A percentile compares a stretch with the other conserved stretches of the same genome.
Conservation (phyloP, 164 flowering plant genomes). For the Annona cherimola region DNA sequence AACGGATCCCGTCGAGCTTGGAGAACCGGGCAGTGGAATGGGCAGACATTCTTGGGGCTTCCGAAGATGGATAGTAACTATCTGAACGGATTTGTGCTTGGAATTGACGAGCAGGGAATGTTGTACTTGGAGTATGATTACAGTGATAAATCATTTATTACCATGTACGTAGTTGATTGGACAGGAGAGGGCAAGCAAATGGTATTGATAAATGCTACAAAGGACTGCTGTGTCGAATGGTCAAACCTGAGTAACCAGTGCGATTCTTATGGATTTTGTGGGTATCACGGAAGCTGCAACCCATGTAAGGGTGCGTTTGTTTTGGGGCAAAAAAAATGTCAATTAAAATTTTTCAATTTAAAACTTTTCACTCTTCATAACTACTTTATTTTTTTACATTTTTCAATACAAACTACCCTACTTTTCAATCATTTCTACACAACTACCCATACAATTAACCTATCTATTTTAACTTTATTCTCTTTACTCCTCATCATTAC, state of each 20-base stretch:
- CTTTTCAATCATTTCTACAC: too few species aligned
- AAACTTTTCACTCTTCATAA: too few species aligned
- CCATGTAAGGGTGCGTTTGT: too few species aligned
- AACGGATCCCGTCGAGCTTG: not conserved
- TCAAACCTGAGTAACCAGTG: not conserved
- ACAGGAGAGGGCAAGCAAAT: not conserved
- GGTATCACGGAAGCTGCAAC: not conserved
- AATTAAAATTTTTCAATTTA: too few species aligned
- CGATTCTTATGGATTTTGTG: not conserved
- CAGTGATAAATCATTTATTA: not conserved
- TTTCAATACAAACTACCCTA: too few species aligned
- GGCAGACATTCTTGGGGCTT: not conserved
- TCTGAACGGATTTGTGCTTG: not conserved
- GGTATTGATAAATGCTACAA: too few species aligned
- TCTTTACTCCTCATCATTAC: too few species aligned
- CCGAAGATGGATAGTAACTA: not conserved
- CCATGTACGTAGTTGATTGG: not conserved
- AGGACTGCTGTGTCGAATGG: not conserved
- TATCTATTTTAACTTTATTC: too few species aligned
- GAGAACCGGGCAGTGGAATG: slow-evolving; percentile 5
- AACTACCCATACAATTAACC: too few species aligned
- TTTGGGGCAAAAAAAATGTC: too few species aligned
- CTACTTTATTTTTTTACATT: too few species aligned
- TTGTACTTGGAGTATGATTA: not conserved
- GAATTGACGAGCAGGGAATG: not conserved